Conservation (phyloP, 1,284 basidiomycete genomes). For the Melampsora americana region DNA sequence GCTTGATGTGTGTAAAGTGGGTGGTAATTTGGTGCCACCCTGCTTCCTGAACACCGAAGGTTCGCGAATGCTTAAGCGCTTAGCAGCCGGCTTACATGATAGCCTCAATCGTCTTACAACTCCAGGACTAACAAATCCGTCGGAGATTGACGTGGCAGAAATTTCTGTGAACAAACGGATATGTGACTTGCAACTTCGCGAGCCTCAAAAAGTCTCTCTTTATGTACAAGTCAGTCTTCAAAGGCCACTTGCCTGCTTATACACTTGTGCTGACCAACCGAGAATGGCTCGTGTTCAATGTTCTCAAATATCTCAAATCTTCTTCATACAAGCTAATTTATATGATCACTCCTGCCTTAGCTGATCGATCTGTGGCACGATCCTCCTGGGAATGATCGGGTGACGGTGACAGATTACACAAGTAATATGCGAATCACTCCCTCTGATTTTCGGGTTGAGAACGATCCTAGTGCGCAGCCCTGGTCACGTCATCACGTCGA, state of each 20-base stretch:
- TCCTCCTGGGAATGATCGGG: constrained; percentile 6
- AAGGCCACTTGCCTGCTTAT: not conserved
- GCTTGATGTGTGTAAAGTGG: constrained; percentile 1
- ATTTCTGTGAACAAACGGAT: constrained; percentile 10
- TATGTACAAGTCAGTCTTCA: constrained; percentile 24
- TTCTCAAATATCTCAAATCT: not conserved
- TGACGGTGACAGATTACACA: constrained; percentile 33
- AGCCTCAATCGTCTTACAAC: not conserved
- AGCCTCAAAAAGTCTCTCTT: constrained; percentile 15
- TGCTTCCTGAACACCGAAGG: not conserved
- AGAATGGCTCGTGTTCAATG: not conserved
- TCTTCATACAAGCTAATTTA: not conserved
- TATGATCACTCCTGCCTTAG: not conserved
- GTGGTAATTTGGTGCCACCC: not conserved
- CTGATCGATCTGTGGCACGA: constrained; percentile 28
- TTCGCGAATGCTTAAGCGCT: not conserved
- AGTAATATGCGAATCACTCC: not conserved
- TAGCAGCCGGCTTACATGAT: not conserved
- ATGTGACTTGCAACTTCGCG: not conserved
- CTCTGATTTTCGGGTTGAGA: not conserved
- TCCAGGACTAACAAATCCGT: not conserved
- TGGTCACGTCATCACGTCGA: not conserved
- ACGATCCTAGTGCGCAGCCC: not conserved
- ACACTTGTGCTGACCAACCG: not conserved
- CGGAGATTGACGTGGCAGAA: not conserved